Conservation (phyloP, 2,329 filamentous ascomycete species). For the Botrytis squamosa region DNA sequence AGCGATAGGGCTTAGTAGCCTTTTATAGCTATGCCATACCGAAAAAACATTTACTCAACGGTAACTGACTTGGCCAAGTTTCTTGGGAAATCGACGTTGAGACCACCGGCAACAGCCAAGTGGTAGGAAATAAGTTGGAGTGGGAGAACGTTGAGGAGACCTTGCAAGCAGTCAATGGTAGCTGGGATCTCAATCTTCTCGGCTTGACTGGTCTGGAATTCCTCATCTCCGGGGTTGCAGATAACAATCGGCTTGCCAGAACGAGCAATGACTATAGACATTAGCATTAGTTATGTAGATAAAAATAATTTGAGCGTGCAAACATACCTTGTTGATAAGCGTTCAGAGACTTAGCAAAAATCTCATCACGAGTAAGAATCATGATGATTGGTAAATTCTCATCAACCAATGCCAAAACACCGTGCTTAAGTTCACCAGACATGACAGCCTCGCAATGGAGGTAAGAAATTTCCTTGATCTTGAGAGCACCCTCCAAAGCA, state of each 20-base stretch:
- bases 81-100: slow-evolving; percentile 97
- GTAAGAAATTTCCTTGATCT: slow-evolving; percentile 99
- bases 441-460: slow-evolving; percentile 99
- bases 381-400: slow-evolving; percentile 99
- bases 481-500: slow-evolving; percentile 92
- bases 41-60: slow-evolving; percentile 70
- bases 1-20: slow-evolving; percentile 27
- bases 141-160: slow-evolving; percentile 95
- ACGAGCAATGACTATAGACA: slow-evolving; percentile 77
- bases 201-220: slow-evolving; percentile 84
- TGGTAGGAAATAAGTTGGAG: slow-evolving; percentile 98
- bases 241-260: slow-evolving; percentile 97
- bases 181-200: slow-evolving; percentile 97
- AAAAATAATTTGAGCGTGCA: not conserved
- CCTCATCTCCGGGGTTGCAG: slow-evolving; percentile 85
- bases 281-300: slow-evolving; percentile 34
- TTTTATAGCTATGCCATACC: slow-evolving; percentile 5
- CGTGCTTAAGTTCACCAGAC: slow-evolving; percentile 99
- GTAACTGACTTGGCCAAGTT: slow-evolving; percentile 99
- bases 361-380: slow-evolving; percentile 93
- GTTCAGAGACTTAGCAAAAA: slow-evolving; percentile 99
- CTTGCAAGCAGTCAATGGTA: slow-evolving; percentile 93
- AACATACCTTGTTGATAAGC: slow-evolving; percentile 90
- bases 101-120: slow-evolving; percentile 91
- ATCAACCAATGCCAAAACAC: slow-evolving; percentile 93